Conservation (phyloP, 805 yeast species). For the Lipomyces mesembrius region DNA sequence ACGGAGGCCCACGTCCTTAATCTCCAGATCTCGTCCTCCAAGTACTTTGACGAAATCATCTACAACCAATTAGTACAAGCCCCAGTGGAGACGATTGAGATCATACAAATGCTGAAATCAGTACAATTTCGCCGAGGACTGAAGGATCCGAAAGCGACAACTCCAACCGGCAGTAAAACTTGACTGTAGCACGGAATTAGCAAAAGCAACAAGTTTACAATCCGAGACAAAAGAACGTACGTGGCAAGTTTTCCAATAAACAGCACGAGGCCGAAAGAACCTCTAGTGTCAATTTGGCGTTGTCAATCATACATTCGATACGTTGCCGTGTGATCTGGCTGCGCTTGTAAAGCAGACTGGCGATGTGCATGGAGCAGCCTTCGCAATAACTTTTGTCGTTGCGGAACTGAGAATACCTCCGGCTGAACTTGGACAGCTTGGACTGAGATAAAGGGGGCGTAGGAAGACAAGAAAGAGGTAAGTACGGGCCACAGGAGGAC, state of each 20-base stretch:
- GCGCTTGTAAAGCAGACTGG: background rate
- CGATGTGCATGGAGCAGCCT: slow-evolving; percentile 16
- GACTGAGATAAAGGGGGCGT: background rate
- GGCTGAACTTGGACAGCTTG: background rate
- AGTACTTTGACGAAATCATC: slow-evolving; percentile 3
- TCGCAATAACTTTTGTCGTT: background rate
- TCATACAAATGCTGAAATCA: slow-evolving; percentile 3
- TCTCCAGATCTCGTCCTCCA: background rate
- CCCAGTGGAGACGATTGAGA: no score
- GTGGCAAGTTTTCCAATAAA: background rate
- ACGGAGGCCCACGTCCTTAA: background rate
- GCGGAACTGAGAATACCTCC: background rate
- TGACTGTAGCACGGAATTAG: background rate
- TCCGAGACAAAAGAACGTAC: background rate
- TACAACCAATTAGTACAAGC: background rate
- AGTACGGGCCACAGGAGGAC: background rate
- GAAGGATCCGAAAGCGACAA: background rate
- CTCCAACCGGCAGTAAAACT: slow-evolving; percentile 1
- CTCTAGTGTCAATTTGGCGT: background rate
- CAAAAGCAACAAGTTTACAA: background rate
- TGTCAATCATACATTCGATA: background rate
- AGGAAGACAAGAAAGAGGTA: slow-evolving; percentile 4
- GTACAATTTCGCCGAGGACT: slow-evolving; percentile 3
- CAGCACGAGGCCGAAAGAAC: slow-evolving; percentile 1
- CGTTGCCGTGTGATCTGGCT: slow-evolving; percentile 3